Percentiles rank a stretch among this genome's conserved stretches.
Evolutionary conservation across 1,284 basidiomycete species (phyloP).

Genomic region (Austroboletus niveus): DNA sequence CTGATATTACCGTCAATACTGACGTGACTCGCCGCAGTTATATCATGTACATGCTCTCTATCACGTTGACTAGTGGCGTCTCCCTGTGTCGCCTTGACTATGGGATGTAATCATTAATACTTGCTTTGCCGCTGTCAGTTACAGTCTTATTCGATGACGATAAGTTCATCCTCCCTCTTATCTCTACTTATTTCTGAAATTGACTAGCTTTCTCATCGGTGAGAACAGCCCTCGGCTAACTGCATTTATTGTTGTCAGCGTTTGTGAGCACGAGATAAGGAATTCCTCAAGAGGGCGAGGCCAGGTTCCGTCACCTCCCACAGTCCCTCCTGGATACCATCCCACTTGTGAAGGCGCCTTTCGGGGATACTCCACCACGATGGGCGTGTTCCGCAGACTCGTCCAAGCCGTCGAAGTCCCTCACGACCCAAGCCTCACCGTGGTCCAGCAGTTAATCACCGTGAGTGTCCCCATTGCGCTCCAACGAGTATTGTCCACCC

Average conservation of each 20-base stretch:
- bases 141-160: neutral
- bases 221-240: neutral
- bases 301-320: neutral
- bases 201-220: neutral
- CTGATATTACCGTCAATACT: conserved; percentile 4
- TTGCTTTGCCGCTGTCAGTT: neutral
- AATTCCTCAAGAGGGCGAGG: conserved; percentile 7
- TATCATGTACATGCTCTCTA: neutral
- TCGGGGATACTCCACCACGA: conserved; percentile 7
- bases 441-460: conserved; percentile 52
- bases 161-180: neutral
- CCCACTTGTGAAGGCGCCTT: neutral
- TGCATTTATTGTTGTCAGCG: neutral
- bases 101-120: neutral
- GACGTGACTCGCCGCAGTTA: conserved; percentile 10
- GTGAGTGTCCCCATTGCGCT: conserved; percentile 41
- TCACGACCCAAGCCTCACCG: conserved; percentile 48
- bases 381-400: conserved; percentile 23
- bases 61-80: neutral
- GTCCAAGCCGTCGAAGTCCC: conserved; percentile 45
- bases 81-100: neutral
- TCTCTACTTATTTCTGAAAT: conserved; percentile 1
- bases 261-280: conserved; percentile 12
- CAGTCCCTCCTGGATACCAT: conserved; percentile 5
- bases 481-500: neutral